phyloP scores from a whole-genome alignment of 768 basidiomycete species.

The Sistotremastrum suecicum region DNA sequence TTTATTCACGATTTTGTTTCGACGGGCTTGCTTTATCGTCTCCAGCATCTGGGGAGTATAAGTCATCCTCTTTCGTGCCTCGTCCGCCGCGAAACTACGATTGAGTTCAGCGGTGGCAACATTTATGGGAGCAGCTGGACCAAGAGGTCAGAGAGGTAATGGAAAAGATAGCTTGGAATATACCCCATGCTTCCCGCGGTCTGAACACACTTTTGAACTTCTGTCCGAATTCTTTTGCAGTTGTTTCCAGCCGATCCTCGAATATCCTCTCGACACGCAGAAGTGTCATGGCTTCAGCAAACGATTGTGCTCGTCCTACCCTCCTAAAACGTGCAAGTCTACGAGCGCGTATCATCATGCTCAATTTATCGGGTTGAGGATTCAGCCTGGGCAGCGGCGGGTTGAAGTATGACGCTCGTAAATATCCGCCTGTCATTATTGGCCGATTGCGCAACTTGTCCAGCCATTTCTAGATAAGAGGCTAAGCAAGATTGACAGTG shows the following conservation, averaged over 20 bases:
- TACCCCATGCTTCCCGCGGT: conserved; percentile 28
- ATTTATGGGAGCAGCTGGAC: conserved; percentile 24
- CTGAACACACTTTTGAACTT: conserved; percentile 14
- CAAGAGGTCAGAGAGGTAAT: neutral
- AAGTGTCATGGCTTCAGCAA: conserved; percentile 22
- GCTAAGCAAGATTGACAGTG: neutral
- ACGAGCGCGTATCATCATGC: conserved; percentile 50
- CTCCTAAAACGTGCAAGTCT: conserved; percentile 31
- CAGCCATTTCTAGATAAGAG: conserved; percentile 36
- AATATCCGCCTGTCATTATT: conserved; percentile 54
- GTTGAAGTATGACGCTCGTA: conserved; percentile 52
- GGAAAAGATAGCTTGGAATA: neutral
- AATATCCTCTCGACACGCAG: conserved; percentile 24
- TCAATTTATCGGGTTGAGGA: conserved; percentile 63
- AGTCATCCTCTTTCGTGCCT: conserved; percentile 25
- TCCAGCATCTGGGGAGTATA: conserved; percentile 36
- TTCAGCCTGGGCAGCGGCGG: conserved; percentile 64
- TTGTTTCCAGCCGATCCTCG: conserved; percentile 15
- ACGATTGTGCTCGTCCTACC: conserved; percentile 17
- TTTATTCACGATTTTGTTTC: conserved; percentile 49
- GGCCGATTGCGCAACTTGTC: conserved; percentile 40
- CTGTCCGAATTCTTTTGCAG: conserved; percentile 1
- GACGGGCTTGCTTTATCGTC: conserved; percentile 39
- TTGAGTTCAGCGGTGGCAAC: conserved; percentile 18
- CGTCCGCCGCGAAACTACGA: conserved; percentile 24